Base-by-base conservation (phyloP, 2,329 filamentous ascomycete genomes). In the Colletotrichum phormii region DNA sequence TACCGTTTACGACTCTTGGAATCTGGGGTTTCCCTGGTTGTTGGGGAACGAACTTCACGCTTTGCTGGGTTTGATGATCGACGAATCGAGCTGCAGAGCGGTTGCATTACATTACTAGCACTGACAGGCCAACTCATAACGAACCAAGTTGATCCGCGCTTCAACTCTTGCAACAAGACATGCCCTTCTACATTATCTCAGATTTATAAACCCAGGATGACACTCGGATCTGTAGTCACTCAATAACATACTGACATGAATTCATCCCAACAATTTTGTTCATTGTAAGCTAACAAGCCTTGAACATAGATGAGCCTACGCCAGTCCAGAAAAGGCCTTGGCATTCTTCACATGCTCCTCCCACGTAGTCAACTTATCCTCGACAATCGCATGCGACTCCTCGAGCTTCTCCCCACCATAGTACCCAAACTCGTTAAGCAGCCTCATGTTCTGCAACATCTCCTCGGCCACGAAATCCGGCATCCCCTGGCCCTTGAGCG, bases 351-450 rank as follows among this genome's bases (percentile, higher is more conserved):
- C 76, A 76, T 81, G 83, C 5, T 82, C 79, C 76, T 79, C 82
- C 82, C 82, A 84, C 4, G 78, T 80, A 0, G 79, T 81, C 2
- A 83, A 79, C 79, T 80, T 78, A 46, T 83, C 80, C 4, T 80
- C 79, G 5, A 85, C 53, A 33, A 84, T 74, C 2, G 68, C 74
- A 54, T 78, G 64, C 35, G 80, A 83, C 71, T 80, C 79, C 12
- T 76, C 76, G 9, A 85, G 69, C 53, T 78, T 76, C 37, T 78
- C 82, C 1, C 80, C 81, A 5, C 71, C 81, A 42, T 82, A 86
- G 74, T 86, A 86, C 1, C 84, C 84, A 5, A 81, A 83, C 22
- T 82, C 80, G 35, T 82, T 78, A n/a, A 86, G 72, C 8, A 86
- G 77, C n/a, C 81, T 74, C 78, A 84, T 80, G 69, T 84, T 86